phyloP scores from a whole-genome alignment of 495 filamentous ascomycete species.

The Daldinia decipiens region DNA sequence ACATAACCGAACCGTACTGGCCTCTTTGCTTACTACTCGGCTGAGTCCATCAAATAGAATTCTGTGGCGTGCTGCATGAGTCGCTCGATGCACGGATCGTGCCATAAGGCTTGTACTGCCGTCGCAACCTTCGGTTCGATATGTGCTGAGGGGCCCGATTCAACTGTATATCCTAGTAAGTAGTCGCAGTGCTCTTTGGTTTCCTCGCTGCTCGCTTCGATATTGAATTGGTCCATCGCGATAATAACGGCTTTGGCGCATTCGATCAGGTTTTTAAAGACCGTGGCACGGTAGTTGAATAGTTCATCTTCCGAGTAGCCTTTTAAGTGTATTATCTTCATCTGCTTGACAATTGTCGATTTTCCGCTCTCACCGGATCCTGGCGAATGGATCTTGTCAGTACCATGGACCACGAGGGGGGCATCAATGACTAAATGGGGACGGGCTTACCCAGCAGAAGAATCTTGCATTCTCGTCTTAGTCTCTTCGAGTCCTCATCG shows the following conservation, averaged over 20 bases:
- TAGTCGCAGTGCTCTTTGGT: conserved; percentile 80
- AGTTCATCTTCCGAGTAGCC: conserved; percentile 94
- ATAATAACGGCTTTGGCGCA: conserved; percentile 92
- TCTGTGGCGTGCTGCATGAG: conserved; percentile 95
- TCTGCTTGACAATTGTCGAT: conserved; percentile 99
- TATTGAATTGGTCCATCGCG: conserved; percentile 87
- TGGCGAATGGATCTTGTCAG: conserved; percentile 51
- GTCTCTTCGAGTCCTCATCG: conserved; percentile 88
- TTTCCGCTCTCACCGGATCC: conserved; percentile 98
- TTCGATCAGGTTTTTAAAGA: conserved; percentile 97
- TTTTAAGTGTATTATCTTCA: conserved; percentile 99
- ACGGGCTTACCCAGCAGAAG: conserved; percentile 81
- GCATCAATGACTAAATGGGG: background rate
- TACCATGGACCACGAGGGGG: background rate
- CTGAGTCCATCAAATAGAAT: conserved; percentile 99
- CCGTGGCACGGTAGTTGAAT: conserved; percentile 89
- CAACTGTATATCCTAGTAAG: conserved; percentile 85
- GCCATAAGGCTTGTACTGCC: conserved; percentile 88
- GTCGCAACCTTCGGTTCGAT: conserved; percentile 81
- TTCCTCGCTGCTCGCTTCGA: conserved; percentile 75
- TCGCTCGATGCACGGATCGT: conserved; percentile 82
- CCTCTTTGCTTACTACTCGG: conserved; percentile 82
- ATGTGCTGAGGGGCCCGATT: conserved; percentile 84
- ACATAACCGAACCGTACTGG: background rate
- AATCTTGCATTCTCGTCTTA: conserved; percentile 98